Evolutionary conservation across 2,329 filamentous ascomycete species (phyloP).

Genomic region (Talaromyces sp.): DNA sequence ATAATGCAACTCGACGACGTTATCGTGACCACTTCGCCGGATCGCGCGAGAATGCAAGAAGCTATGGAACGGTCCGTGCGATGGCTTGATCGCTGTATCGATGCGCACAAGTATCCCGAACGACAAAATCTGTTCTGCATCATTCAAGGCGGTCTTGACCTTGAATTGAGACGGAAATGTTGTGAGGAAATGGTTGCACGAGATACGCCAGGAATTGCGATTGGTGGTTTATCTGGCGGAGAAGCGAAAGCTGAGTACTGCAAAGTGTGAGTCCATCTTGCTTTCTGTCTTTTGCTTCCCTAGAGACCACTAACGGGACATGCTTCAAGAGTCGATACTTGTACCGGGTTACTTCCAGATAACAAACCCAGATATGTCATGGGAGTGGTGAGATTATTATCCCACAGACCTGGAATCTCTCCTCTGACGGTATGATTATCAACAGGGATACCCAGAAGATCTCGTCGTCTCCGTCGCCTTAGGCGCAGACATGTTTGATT

Average conservation of each 20-base stretch:
- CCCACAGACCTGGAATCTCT: neutral
- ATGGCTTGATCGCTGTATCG: constrained; percentile 93
- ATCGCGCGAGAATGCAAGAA: constrained; percentile 79
- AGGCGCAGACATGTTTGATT: constrained; percentile 99
- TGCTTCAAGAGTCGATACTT: constrained; percentile 61
- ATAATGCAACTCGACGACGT: constrained; percentile 99
- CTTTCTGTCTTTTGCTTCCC: neutral
- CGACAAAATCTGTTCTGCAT: constrained; percentile 96
- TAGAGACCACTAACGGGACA: neutral
- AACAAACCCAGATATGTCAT: constrained; percentile 98
- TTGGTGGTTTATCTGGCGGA: constrained; percentile 88
- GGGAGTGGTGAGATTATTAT: constrained; percentile 63
- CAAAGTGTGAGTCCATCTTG: constrained; percentile 52
- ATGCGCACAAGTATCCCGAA: constrained; percentile 75
- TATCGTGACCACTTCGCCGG: constrained; percentile 89
- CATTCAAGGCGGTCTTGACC: constrained; percentile 89
- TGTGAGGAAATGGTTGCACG: constrained; percentile 80
- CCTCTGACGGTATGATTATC: constrained; percentile 13
- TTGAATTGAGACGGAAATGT: constrained; percentile 79
- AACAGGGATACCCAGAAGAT: constrained; percentile 84
- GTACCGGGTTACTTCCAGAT: constrained; percentile 77
- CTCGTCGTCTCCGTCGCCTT: constrained; percentile 88
- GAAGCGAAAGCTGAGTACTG: constrained; percentile 94
- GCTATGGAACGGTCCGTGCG: constrained; percentile 92
- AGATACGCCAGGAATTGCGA: constrained; percentile 92